Evolutionary conservation across 2,329 filamentous ascomycete genomes (phyloP), one percentile per base, ranked within the genome.

Genomic region (Coniochaeta prunicola): DNA sequence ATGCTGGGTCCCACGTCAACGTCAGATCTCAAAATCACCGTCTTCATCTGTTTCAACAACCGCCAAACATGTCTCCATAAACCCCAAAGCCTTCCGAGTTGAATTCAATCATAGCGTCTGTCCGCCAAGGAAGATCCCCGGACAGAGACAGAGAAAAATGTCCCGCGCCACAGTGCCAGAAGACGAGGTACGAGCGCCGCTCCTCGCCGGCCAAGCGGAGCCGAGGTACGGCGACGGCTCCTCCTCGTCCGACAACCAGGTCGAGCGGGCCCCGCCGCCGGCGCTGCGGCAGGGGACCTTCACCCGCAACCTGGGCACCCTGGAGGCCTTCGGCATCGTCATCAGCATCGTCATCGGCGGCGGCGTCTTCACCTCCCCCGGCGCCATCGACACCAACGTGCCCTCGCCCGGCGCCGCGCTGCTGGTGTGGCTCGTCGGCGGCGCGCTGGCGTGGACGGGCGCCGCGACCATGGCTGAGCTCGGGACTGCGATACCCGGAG

Each of bases 311-410:
- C 75, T 80, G 4, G 78, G 77, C 28, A 68, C 77, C 10, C 59
- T 75, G 30, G 78, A 81, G 63, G 78, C 78, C 0, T 86, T 86
- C 62, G 81, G 80, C 24, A 82, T 87, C 53, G 75, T 87, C 42
- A 79, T 87, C 60, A 83, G 81, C 64, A 82, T 87, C 61, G 83
- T 86, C 58, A 85, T 87, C 54, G 85, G 85, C 8, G 84, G 81
- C 57, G 84, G 85, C 34, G 80, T 88, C 19, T 88, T 88, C 64
- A 86, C 85, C 0, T 86, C 84, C 1, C 84, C 84, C 0, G 82
- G 83, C 0, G 78, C 83, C 12, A 84, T 88, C 60, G 83, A 87
- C 64, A 79, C 79, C 17, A 85, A 87, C 63, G 83, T 86, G 2
- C 82, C 83, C 0, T 87, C 84, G 0, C 84, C 84, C 0, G 84